Evolutionary conservation across 768 basidiomycete species (phyloP).

Genomic region (Mycena rebaudengoi): DNA sequence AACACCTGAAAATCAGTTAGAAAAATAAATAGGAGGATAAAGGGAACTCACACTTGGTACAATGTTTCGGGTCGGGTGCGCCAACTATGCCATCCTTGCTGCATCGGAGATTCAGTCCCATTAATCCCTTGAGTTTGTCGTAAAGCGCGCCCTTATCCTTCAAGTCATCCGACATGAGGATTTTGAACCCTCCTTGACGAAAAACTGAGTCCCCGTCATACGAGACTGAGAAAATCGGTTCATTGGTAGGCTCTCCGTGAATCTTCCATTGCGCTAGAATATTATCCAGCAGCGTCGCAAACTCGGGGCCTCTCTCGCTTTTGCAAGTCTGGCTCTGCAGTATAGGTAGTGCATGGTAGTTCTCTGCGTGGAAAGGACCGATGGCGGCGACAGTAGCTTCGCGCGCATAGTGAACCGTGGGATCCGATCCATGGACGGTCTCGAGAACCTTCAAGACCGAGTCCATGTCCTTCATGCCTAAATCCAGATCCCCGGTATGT

Average conservation of each 20-base stretch:
- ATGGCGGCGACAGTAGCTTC: slow-evolving; percentile 8
- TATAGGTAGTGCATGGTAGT: slow-evolving; percentile 18
- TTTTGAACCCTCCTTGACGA: too few species aligned
- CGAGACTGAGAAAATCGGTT: too few species aligned
- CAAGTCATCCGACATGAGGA: too few species aligned
- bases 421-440: neutral
- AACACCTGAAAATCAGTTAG: neutral
- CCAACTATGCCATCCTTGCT: too few species aligned
- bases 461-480: neutral
- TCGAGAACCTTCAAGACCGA: neutral
- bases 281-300: neutral
- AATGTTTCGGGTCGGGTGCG: neutral
- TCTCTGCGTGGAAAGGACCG: neutral
- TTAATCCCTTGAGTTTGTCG: too few species aligned
- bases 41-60: neutral
- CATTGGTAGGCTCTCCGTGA: too few species aligned
- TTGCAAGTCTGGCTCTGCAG: slow-evolving; percentile 26
- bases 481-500: neutral
- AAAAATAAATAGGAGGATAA: neutral
- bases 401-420: neutral
- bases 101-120: too few species aligned
- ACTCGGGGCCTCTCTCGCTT: slow-evolving; percentile 1
- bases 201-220: too few species aligned
- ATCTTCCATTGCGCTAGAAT: too few species aligned
- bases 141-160: too few species aligned